Evolutionary conservation across 2,329 filamentous ascomycete genomes (phyloP).

Genomic region (Ustilaginoidea virens): DNA sequence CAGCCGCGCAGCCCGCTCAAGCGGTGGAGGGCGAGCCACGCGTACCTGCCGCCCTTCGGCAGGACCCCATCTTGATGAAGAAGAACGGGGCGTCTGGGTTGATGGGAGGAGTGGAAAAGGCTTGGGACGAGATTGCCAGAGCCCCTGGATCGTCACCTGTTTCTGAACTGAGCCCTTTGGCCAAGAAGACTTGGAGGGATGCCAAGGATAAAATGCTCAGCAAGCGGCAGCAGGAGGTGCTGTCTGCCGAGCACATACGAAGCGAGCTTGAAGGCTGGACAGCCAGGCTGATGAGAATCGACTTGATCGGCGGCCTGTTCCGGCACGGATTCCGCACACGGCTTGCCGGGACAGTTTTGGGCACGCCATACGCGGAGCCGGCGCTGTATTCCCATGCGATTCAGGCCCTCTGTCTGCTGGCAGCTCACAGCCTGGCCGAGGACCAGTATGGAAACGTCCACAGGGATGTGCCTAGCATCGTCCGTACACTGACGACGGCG

Average conservation of each 20-base stretch:
- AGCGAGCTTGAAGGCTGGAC: conserved; percentile 32
- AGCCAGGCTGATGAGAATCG: conserved; percentile 27
- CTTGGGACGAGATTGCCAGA: conserved; percentile 25
- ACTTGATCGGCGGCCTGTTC: conserved; percentile 51
- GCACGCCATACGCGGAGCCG: conserved; percentile 55
- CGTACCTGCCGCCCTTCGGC: conserved; percentile 24
- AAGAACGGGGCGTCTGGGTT: conserved; percentile 21
- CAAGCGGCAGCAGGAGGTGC: conserved; percentile 37
- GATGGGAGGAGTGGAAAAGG: conserved; percentile 28
- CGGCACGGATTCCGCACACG: conserved; percentile 52
- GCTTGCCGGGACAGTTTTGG: conserved; percentile 53
- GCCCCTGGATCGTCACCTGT: conserved; percentile 32
- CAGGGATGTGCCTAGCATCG: conserved; percentile 57
- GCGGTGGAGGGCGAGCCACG: conserved; percentile 17
- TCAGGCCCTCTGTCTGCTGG: conserved; percentile 52
- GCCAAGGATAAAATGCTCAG: conserved; percentile 32
- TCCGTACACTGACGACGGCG: conserved; percentile 55
- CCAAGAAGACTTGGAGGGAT: conserved; percentile 32
- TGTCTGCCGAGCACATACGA: conserved; percentile 32
- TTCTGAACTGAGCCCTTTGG: conserved; percentile 33
- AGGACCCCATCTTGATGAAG: conserved; percentile 29
- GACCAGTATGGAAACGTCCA: conserved; percentile 82
- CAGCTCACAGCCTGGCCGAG: conserved; percentile 60
- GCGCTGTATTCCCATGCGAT: conserved; percentile 56
- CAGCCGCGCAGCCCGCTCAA: conserved; percentile 15